These are phyloP conservation scores for Yamadazyma akitaensis DNA, from an alignment of 805 yeast genomes.

Conservation along the genomic window DNA sequence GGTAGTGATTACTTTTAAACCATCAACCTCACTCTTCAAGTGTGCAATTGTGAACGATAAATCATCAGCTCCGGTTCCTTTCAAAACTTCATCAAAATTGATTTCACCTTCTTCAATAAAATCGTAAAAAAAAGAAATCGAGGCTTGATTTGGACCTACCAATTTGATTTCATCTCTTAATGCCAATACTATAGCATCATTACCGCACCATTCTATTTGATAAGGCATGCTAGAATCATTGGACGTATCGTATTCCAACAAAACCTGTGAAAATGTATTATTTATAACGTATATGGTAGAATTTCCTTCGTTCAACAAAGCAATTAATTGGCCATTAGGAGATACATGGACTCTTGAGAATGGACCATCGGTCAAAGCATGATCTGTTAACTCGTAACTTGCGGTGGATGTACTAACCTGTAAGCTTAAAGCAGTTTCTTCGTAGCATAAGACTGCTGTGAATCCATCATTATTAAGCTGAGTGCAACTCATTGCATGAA, in stretches of 20 bases:
- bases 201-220: slow-evolving; percentile 77
- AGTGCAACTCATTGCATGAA: slow-evolving; percentile 20
- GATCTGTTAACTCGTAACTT: slow-evolving; percentile 32
- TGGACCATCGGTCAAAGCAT: slow-evolving; percentile 47
- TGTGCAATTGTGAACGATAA: slow-evolving; percentile 35
- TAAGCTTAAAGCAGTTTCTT: slow-evolving; percentile 25
- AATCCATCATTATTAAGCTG: slow-evolving; percentile 11
- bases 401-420: slow-evolving; percentile 20
- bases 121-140: slow-evolving; percentile 52
- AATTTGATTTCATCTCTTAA: slow-evolving; percentile 62
- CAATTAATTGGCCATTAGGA: slow-evolving; percentile 55
- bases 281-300: slow-evolving; percentile 51
- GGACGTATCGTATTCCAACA: slow-evolving; percentile 44
- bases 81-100: slow-evolving; percentile 23
- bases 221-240: slow-evolving; percentile 37
- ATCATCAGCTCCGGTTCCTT: slow-evolving; percentile 14
- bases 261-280: slow-evolving; percentile 40
- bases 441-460: slow-evolving; percentile 24
- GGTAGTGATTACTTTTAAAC: slow-evolving; percentile 62
- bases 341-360: slow-evolving; percentile 43
- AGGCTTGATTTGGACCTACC: slow-evolving; percentile 66
- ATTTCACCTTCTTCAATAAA: slow-evolving; percentile 28
- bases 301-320: slow-evolving; percentile 36
- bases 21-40: slow-evolving; percentile 59
- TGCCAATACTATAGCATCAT: slow-evolving; percentile 71